phyloP scores from a whole-genome alignment of 1,284 basidiomycete genomes.

The Rhodotorula sp. region DNA sequence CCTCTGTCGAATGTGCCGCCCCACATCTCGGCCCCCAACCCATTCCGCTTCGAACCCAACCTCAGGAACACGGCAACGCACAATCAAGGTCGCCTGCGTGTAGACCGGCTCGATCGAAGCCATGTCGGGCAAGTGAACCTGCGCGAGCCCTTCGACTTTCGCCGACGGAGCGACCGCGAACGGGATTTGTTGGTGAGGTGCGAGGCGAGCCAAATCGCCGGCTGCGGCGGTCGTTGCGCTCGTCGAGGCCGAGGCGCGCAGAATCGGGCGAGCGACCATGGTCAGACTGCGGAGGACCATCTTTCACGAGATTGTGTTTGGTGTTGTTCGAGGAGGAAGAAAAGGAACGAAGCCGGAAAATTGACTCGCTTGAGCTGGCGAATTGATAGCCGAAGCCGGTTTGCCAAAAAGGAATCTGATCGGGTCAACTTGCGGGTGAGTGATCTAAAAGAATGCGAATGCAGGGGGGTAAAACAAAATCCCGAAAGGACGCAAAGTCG shows the following conservation, averaged over 20 bases:
- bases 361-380: background rate
- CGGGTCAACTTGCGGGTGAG: background rate
- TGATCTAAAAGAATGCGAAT: background rate
- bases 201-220: background rate
- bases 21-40: background rate
- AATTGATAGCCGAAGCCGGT: background rate
- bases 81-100: background rate
- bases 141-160: constrained; percentile 8
- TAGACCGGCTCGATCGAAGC: background rate
- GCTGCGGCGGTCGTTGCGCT: constrained; percentile 1
- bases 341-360: background rate
- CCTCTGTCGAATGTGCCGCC: no score
- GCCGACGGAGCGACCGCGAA: constrained; percentile 4
- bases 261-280: background rate
- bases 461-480: background rate
- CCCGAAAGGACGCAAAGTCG: no score
- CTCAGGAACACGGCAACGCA: background rate
- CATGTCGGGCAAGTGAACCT: constrained; percentile 25
- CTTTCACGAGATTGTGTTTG: no score
- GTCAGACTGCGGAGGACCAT: background rate
- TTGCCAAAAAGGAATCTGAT: background rate
- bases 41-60: background rate
- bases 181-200: background rate
- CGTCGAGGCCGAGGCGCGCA: constrained; percentile 2
- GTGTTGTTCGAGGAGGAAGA: background rate